These are phyloP conservation scores for Suillus tomentosus DNA, from an alignment of 768 basidiomycete genomes.

Conservation along the genomic window DNA sequence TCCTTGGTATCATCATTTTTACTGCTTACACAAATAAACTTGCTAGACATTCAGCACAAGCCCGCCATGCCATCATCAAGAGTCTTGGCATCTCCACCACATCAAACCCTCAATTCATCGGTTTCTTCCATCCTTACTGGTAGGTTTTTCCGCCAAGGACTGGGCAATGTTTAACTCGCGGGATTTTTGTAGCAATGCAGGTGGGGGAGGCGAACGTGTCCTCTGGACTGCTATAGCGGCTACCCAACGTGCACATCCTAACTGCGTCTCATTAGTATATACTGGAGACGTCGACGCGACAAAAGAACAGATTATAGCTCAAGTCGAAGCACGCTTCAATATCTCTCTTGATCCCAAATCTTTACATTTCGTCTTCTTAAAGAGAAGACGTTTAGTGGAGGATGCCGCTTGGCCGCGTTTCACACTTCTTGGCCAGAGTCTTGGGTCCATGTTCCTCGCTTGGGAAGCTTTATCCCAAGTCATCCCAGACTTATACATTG, in stretches of 20 bases:
- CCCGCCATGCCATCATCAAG: constrained; percentile 25
- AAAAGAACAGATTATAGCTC: constrained; percentile 77
- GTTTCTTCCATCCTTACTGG: constrained; percentile 95
- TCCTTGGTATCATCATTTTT: constrained; percentile 23
- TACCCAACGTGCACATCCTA: constrained; percentile 66
- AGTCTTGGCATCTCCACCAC: constrained; percentile 16
- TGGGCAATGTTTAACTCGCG: constrained; percentile 31
- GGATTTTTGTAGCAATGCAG: constrained; percentile 73
- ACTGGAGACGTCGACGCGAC: constrained; percentile 83
- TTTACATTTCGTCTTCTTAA: constrained; percentile 83
- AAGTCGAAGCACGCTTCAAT: constrained; percentile 85
- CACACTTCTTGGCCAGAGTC: constrained; percentile 88
- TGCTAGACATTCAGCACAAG: constrained; percentile 23
- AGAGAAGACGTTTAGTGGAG: constrained; percentile 70
- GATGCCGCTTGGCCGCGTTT: constrained; percentile 86
- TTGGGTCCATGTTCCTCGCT: constrained; percentile 83
- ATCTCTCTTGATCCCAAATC: constrained; percentile 65
- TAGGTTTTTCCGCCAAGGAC: constrained; percentile 37
- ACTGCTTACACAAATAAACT: constrained; percentile 26
- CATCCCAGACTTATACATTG: constrained; percentile 90
- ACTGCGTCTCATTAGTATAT: constrained; percentile 79
- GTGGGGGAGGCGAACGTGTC: constrained; percentile 95
- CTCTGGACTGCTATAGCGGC: constrained; percentile 88
- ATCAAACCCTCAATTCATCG: constrained; percentile 52
- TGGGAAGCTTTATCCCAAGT: constrained; percentile 80